These are phyloP conservation scores for Trypanosoma lewisi DNA, from an alignment of 208 protist genomes.

Conservation along the genomic window DNA sequence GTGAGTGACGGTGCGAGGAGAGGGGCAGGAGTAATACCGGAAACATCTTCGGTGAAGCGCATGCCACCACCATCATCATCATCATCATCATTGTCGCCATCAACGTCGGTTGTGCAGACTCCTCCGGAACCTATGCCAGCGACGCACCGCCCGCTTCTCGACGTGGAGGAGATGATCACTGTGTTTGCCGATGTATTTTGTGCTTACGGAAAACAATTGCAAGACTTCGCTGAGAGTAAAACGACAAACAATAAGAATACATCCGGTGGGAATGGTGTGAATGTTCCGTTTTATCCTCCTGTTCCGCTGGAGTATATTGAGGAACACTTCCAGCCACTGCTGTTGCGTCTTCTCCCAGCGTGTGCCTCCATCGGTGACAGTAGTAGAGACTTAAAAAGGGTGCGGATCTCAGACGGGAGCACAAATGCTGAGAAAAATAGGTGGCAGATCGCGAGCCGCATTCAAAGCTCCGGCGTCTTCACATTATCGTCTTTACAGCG, in stretches of 20 bases:
- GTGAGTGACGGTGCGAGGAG: neutral
- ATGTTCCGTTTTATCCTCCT: constrained; percentile 22
- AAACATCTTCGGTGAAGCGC: constrained; percentile 12
- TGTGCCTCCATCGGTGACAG: neutral
- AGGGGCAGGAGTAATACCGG: neutral
- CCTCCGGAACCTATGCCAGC: neutral
- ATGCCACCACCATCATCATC: constrained; percentile 16
- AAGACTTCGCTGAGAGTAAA: too few species aligned
- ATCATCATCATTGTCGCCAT: neutral
- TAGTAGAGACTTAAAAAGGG: neutral
- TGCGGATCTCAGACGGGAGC: constrained; percentile 3
- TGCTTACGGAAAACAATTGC: constrained; percentile 10
- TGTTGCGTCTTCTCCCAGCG: constrained; percentile 12
- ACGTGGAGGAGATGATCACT: constrained; percentile 18
- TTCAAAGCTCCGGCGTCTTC: constrained; percentile 21
- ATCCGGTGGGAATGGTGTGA: neutral
- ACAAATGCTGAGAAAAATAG: constrained; percentile 9
- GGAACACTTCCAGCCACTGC: constrained; percentile 20
- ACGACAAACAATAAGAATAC: neutral
- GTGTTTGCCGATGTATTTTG: constrained; percentile 12
- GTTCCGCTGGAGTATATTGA: constrained; percentile 24
- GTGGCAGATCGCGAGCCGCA: constrained; percentile 7
- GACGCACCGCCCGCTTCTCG: constrained; percentile 5
- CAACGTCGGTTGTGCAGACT: neutral
- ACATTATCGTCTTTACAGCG: neutral